Evolutionary conservation across 345 rosid species (phyloP), one percentile per base, ranked within the genome.

Genomic region (Lumnitzera racemosa): DNA sequence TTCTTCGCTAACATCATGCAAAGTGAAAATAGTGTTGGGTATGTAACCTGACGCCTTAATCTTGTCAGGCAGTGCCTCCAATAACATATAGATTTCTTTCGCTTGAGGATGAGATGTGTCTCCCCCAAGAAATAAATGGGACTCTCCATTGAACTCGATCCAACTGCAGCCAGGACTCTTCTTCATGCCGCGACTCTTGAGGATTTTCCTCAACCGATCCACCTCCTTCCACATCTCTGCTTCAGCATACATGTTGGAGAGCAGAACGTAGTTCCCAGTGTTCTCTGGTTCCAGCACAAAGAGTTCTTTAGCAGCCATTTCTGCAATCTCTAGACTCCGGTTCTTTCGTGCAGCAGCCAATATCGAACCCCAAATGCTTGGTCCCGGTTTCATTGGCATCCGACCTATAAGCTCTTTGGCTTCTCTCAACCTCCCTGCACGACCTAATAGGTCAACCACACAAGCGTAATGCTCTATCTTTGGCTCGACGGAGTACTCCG

Each of bases 231-330:
- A 84, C 84, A 76, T 84, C 70, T 81, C 79, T 2, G 74, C 81
- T 55, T 84, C 78, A 3, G 89, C 90, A 53, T 84, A 84, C 49
- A 84, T 55, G 66, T 84, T 84, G 0, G 90, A 81, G 20, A 81
- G 70, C 58, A 84, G 68, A 46, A 84, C 87, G 51, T 81, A 84
- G 73, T 80, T 84, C 58, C 85, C 87, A 41, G 76, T 68, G 58
- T 81, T 79, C 24, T 55, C 56, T 17, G 90, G 85, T 55, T 84
- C 90, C n/a, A 81, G 62, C 59, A 61, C 79, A 64, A 84, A 81
- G 65, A 84, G 71, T 58, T 69, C 57, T 49, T 64, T 62, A 0
- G 81, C 83, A 2, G 76, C 79, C 60, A 63, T 25, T 63, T 81
- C 83, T 57, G 67, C 75, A 24, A 61, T 64, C 54, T 55, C 67